Evolutionary conservation across 176 grass and related monocot genomes (phyloP).

Genomic region (Carex kokanica): DNA sequence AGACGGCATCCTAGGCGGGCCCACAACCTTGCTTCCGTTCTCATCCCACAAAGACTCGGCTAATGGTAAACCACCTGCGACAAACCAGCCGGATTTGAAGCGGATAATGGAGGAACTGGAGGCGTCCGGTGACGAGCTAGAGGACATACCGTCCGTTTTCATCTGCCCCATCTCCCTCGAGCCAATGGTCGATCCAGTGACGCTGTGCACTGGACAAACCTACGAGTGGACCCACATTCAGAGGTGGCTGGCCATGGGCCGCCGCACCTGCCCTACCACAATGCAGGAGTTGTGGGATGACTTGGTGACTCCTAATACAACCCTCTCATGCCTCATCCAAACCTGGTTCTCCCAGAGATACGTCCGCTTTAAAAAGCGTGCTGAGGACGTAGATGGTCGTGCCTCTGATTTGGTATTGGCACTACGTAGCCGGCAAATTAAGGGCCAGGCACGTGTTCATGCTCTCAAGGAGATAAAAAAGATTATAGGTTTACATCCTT

Average conservation of each 20-base stretch:
- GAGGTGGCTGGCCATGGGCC: conserved; percentile 75
- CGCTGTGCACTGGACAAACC: conserved; percentile 96
- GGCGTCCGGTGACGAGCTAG: conserved; percentile 51
- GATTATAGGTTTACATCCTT: conserved; percentile 51
- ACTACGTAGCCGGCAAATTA: conserved; percentile 59
- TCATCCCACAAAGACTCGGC: conserved; percentile 23
- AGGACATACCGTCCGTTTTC: conserved; percentile 77
- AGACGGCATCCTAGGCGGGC: conserved; percentile 75
- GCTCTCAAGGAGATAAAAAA: conserved; percentile 62
- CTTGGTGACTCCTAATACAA: conserved; percentile 78
- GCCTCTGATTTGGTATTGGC: conserved; percentile 61
- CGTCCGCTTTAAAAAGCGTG: conserved; percentile 79
- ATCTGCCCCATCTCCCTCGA: conserved; percentile 98
- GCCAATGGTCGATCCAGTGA: conserved; percentile 98
- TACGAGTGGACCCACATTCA: conserved; percentile 92
- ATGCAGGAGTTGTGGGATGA: conserved; percentile 99
- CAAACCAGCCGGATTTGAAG: conserved; percentile 57
- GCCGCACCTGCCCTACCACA: conserved; percentile 91
- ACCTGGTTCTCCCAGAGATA: conserved; percentile 93
- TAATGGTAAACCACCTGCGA: conserved; percentile 32
- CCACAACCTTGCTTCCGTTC: not conserved
- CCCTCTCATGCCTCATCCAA: conserved; percentile 78
- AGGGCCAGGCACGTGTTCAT: conserved; percentile 73
- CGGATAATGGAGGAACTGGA: conserved; percentile 96
- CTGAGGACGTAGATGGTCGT: conserved; percentile 87